phyloP scores from a whole-genome alignment of 352 stramenopile genomes.

The Pythium apleroticum region DNA sequence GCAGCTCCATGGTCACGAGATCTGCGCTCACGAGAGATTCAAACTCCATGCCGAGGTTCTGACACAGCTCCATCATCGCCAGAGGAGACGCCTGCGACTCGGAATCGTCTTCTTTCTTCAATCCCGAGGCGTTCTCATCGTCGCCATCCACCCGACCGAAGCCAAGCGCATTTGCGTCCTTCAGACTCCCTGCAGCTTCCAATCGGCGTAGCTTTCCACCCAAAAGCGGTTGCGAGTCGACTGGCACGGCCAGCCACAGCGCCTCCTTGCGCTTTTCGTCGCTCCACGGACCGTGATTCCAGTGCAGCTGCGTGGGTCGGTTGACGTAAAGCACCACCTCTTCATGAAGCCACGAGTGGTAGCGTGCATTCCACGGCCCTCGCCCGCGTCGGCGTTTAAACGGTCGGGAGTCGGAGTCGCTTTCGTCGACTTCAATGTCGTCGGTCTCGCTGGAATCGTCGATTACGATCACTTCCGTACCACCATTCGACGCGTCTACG shows the following conservation, averaged over 20 bases:
- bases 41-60: slow-evolving; percentile 13
- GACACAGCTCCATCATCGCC: slow-evolving; percentile 28
- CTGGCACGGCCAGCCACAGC: slow-evolving; percentile 25
- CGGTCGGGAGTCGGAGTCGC: not conserved
- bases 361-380: not conserved
- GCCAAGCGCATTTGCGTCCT: slow-evolving; percentile 5
- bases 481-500: slow-evolving; percentile 10
- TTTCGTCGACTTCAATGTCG: slow-evolving; percentile 3
- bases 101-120: slow-evolving; percentile 4
- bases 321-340: not conserved
- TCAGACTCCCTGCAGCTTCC: not conserved
- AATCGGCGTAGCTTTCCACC: slow-evolving; percentile 11
- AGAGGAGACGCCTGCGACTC: not conserved
- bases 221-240: slow-evolving; percentile 6
- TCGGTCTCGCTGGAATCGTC: slow-evolving; percentile 13
- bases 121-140: slow-evolving; percentile 9
- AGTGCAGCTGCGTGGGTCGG: not conserved
- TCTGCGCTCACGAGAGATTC: slow-evolving; percentile 4
- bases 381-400: slow-evolving; percentile 10
- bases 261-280: slow-evolving; percentile 12
- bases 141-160: not conserved
- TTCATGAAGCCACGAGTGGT: not conserved
- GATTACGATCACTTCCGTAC: not conserved
- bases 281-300: slow-evolving; percentile 11
- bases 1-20: slow-evolving; percentile 42